These are phyloP conservation scores for Aspergillus felis DNA, from an alignment of 2,329 filamentous ascomycete genomes.

Conservation along the genomic window DNA sequence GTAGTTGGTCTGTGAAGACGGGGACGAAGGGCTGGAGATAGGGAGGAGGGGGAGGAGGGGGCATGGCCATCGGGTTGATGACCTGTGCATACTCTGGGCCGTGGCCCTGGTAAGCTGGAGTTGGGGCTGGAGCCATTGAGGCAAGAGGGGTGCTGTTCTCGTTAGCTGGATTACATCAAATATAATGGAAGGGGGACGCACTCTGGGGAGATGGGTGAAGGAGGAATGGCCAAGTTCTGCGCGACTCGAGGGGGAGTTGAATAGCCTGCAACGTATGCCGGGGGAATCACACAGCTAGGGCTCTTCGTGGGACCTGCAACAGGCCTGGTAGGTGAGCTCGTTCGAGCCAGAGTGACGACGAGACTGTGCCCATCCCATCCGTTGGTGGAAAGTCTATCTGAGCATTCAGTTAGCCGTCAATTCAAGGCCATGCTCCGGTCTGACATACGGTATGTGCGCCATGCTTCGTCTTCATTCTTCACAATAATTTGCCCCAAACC, in stretches of 20 bases:
- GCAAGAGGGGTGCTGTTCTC: constrained; percentile 17
- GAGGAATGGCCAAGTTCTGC: constrained; percentile 27
- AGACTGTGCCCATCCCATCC: constrained; percentile 43
- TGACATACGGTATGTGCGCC: constrained; percentile 40
- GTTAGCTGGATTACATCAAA: neutral
- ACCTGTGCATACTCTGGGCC: constrained; percentile 24
- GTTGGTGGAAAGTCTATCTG: constrained; percentile 39
- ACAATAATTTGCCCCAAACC: constrained; percentile 44
- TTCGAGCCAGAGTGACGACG: constrained; percentile 40
- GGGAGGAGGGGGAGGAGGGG: neutral
- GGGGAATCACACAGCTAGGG: constrained; percentile 24
- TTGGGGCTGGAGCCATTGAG: constrained; percentile 4
- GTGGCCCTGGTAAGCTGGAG: constrained; percentile 18
- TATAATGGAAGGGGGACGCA: constrained; percentile 16
- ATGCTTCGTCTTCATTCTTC: constrained; percentile 43
- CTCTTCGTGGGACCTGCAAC: constrained; percentile 42
- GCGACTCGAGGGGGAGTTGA: constrained; percentile 29
- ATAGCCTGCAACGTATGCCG: constrained; percentile 28
- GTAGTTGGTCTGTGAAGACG: constrained; percentile 24
- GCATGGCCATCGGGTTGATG: constrained; percentile 20
- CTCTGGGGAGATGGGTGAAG: constrained; percentile 36
- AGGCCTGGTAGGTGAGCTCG: constrained; percentile 37
- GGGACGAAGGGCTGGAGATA: constrained; percentile 22
- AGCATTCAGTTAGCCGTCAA: constrained; percentile 11
- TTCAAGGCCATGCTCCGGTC: neutral